Conservation (phyloP, 345 rosid species). For the Passiflora organensis region DNA sequence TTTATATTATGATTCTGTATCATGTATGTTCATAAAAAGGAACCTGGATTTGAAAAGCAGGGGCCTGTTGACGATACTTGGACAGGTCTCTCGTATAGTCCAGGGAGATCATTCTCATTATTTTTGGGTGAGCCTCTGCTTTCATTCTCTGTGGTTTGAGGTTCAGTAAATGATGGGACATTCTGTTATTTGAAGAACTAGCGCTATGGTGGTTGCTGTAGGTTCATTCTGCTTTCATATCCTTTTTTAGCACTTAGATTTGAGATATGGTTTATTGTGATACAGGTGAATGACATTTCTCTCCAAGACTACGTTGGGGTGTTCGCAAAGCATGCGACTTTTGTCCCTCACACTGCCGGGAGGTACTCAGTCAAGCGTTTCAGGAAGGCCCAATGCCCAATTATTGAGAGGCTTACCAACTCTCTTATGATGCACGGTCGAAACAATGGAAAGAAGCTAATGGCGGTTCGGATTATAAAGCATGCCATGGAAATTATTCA, state of each 20-base stretch:
- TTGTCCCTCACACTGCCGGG: slow-evolving; percentile 92
- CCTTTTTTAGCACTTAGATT: not conserved
- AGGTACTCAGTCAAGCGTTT: slow-evolving; percentile 90
- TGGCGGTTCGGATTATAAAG: slow-evolving; percentile 81
- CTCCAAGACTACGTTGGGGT: slow-evolving; percentile 71
- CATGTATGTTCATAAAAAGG: too few relatives aligned
- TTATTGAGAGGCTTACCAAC: slow-evolving; percentile 89
- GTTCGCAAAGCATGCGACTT: slow-evolving; percentile 72
- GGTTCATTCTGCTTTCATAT: not conserved
- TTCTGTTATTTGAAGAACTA: too few relatives aligned
- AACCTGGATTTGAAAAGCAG: too few relatives aligned
- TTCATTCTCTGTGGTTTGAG: too few relatives aligned
- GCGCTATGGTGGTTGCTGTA: too few relatives aligned
- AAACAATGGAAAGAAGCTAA: slow-evolving; percentile 82
- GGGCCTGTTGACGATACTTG: too few relatives aligned
- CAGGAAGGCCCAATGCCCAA: slow-evolving; percentile 96
- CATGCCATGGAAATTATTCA: slow-evolving; percentile 95
- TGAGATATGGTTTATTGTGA: not conserved
- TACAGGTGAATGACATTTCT: slow-evolving; percentile 67
- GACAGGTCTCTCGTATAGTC: too few relatives aligned
- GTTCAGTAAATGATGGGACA: too few relatives aligned
- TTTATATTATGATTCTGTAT: too few relatives aligned
- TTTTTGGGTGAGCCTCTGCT: too few relatives aligned
- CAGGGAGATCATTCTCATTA: too few relatives aligned
- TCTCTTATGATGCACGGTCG: slow-evolving; percentile 96